Evolutionary conservation across 768 basidiomycete genomes (phyloP), one percentile per base, ranked within the genome.

Genomic region (Podaxis pistillaris): DNA sequence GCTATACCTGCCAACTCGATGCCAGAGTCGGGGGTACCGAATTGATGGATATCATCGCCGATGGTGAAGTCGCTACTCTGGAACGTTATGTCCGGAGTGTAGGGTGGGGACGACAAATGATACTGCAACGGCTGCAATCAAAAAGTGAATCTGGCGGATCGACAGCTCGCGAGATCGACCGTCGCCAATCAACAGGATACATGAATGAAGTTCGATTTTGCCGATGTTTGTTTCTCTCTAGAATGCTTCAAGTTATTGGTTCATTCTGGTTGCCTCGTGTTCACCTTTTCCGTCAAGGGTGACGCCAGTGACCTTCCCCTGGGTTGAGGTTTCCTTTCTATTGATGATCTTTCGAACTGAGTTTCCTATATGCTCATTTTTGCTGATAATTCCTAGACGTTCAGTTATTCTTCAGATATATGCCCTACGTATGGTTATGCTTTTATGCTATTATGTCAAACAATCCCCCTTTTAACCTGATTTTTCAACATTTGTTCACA

Each of bases 341-440:
- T 9, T 38, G 22, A 38, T 37, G 37, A 46, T 46, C n/a, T n/a
- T 46, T 46, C 5, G 0, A 46, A 46, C 8, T 3, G 22, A 17
- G 37, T 40, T 55, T 38, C 7, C 44, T 55, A 12, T 55, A 55
- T 55, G 33, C 49, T 38, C 15, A 40, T 51, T 17, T 37, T 15
- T 17, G 54, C 28, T 17, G 4, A 37, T 19, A 5, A 50, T 49
- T 37, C 17, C 36, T 59, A 51, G 58, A 51, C 49, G 49, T 50
- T 51, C 6, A 51, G 49, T 51, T 59, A 59, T 51, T 50, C 36
- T 33, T 40, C 58, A 59, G 49, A 38, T 59, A 59, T 51, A 50
- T 51, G 36, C n/a, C 8, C 26, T 59, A 1, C 33, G 33, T 33
- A 38, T 59, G 47, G 19, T 12, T 15, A 38, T 15, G 36, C 9